These are phyloP conservation scores for Ashbya aceris DNA, from an alignment of 1,139 yeast genomes.

Conservation along the genomic window DNA sequence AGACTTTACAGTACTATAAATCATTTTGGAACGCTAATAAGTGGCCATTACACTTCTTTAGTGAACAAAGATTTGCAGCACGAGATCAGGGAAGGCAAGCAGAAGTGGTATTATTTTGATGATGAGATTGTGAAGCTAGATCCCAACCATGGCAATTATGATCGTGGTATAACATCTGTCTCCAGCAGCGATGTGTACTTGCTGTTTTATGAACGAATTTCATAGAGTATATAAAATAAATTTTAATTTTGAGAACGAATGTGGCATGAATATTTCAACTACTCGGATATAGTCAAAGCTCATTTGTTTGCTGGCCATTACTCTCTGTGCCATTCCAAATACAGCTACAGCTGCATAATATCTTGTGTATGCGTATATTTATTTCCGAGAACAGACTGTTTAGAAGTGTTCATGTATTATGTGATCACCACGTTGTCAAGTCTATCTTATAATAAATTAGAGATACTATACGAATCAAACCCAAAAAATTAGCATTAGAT, in stretches of 20 bases:
- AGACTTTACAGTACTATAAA: slow-evolving; percentile 53
- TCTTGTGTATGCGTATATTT: too few species aligned
- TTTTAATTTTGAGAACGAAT: not conserved
- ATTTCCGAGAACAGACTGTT: too few species aligned
- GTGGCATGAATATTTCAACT: not conserved
- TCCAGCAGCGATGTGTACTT: slow-evolving; percentile 61
- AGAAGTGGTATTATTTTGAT: slow-evolving; percentile 65
- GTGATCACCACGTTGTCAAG: too few species aligned
- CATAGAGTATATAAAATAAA: not conserved
- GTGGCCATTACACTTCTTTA: slow-evolving; percentile 67
- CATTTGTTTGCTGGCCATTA: too few species aligned
- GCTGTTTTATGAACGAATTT: slow-evolving; percentile 51
- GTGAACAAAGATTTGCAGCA: slow-evolving; percentile 42
- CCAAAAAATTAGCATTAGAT: too few species aligned
- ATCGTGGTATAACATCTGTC: slow-evolving; percentile 34
- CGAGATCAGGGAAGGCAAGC: slow-evolving; percentile 25
- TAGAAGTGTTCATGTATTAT: too few species aligned
- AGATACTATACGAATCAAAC: too few species aligned
- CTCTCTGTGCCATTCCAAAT: too few species aligned
- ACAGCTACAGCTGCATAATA: too few species aligned
- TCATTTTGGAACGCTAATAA: slow-evolving; percentile 60
- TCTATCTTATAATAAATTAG: too few species aligned
- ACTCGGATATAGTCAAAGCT: not conserved
- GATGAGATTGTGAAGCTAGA: slow-evolving; percentile 49
- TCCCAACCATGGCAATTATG: slow-evolving; percentile 40